These are phyloP conservation scores for Marchantia polymorpha DNA, from an alignment of 225 moss, liverwort and hornwort species.

Conservation along the genomic window DNA sequence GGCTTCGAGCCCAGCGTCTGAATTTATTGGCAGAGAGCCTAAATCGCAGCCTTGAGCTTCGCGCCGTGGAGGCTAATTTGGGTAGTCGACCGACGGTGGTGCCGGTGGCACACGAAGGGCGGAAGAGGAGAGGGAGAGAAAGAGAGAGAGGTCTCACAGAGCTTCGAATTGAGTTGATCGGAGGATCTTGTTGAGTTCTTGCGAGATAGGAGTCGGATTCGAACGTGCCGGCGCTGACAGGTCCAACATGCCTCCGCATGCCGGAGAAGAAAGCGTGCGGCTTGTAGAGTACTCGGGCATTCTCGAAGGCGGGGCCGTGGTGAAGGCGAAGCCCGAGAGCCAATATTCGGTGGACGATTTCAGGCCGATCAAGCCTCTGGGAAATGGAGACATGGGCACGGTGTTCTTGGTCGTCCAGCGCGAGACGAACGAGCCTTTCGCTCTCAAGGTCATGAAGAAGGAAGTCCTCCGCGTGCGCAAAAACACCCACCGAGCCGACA, in stretches of 20 bases:
- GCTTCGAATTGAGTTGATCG: neutral
- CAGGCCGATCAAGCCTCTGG: slow-evolving; percentile 38
- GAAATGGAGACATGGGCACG: slow-evolving; percentile 53
- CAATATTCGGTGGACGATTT: slow-evolving; percentile 33
- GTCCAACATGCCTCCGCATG: slow-evolving; percentile 37
- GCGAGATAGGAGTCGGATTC: neutral
- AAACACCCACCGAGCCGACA: slow-evolving; percentile 33
- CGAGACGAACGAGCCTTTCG: slow-evolving; percentile 31
- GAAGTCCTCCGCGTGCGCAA: slow-evolving; percentile 29
- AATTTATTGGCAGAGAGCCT: too few species aligned
- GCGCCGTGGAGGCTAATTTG: too few species aligned
- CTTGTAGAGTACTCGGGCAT: neutral
- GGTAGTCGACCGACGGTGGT: too few species aligned
- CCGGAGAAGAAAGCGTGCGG: slow-evolving; percentile 9
- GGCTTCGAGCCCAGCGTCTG: too few species aligned
- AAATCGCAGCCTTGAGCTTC: too few species aligned
- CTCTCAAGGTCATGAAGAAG: slow-evolving; percentile 58
- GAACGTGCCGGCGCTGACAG: neutral
- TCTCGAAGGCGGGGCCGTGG: slow-evolving; percentile 9
- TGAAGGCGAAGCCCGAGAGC: neutral
- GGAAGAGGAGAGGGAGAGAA: too few species aligned
- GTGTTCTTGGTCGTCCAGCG: slow-evolving; percentile 38
- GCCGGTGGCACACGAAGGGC: too few species aligned
- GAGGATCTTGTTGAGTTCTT: neutral
- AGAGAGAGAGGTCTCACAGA: too few species aligned